A percentile compares a stretch with the other conserved stretches of the same genome.
phyloP scores from a whole-genome alignment of 306 rosid species.

The Cajanus cajan region DNA sequence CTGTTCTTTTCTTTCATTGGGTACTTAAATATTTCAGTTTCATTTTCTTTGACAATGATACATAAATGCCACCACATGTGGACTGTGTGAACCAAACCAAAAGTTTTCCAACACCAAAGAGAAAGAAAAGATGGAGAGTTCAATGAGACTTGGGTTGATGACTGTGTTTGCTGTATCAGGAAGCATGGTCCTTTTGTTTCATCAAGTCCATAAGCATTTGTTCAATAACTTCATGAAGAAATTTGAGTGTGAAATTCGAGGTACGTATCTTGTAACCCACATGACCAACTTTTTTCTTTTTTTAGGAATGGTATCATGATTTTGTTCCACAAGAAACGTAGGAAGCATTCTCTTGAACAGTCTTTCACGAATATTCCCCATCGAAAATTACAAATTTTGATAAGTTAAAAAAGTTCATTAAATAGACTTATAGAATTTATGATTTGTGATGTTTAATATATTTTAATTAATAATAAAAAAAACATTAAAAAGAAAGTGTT shows the following conservation, averaged over 20 bases:
- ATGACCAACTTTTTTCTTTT: neutral
- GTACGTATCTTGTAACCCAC: neutral
- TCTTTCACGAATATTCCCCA: too few relatives aligned
- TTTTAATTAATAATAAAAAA: too few relatives aligned
- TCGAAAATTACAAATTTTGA: too few relatives aligned
- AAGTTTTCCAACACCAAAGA: neutral
- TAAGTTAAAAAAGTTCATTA: too few relatives aligned
- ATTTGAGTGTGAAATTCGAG: slow-evolving; percentile 47
- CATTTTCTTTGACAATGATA: neutral
- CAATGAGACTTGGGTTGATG: slow-evolving; percentile 45
- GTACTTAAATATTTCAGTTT: neutral
- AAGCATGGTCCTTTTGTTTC: slow-evolving; percentile 57
- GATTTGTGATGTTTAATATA: too few relatives aligned
- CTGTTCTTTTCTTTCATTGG: neutral
- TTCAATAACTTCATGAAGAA: slow-evolving; percentile 58
- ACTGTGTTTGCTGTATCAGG: slow-evolving; percentile 71
- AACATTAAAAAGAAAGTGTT: too few relatives aligned
- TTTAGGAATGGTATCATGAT: neutral
- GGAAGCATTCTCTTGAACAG: too few relatives aligned
- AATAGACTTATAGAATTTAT: too few relatives aligned
- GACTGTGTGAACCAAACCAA: neutral
- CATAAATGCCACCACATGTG: neutral
- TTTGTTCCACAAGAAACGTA: neutral
- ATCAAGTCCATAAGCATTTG: slow-evolving; percentile 61
- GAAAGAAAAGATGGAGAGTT: slow-evolving; percentile 44